Evolutionary conservation across 2,329 filamentous ascomycete species (phyloP).

Genomic region (Apiospora aurea): DNA sequence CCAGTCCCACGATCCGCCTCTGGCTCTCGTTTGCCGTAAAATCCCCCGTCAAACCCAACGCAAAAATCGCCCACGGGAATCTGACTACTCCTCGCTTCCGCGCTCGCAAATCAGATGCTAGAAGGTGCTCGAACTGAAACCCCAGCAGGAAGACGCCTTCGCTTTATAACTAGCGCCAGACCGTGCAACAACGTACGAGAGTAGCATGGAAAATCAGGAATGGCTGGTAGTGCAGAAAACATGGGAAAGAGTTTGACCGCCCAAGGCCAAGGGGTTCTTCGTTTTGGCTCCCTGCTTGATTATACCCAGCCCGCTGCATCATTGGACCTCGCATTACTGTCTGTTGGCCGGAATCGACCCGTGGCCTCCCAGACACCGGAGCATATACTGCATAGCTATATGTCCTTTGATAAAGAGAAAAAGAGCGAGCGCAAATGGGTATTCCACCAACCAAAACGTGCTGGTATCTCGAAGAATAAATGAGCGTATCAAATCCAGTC

Average conservation of each 20-base stretch:
- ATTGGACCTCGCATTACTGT: background rate
- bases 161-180: conserved; percentile 24
- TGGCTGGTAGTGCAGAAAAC: background rate
- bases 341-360: background rate
- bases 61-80: background rate
- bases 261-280: background rate
- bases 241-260: background rate
- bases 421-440: conserved; percentile 18
- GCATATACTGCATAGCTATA: conserved; percentile 9
- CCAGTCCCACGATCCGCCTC: background rate
- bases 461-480: conserved; percentile 22
- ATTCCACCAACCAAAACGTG: conserved; percentile 18
- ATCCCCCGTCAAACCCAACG: background rate
- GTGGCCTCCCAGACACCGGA: background rate
- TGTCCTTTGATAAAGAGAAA: background rate
- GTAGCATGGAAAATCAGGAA: conserved; percentile 4
- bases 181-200: conserved; percentile 23
- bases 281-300: background rate
- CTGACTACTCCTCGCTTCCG: conserved; percentile 12
- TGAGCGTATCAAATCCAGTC: conserved; percentile 23
- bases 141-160: conserved; percentile 19
- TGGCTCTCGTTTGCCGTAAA: background rate
- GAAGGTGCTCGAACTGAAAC: conserved; percentile 13
- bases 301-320: background rate
- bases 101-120: conserved; percentile 11